A percentile compares a stretch with the other conserved stretches of the same genome.
phyloP scores from a whole-genome alignment of 176 grass and related monocot species.

The Elymus sibiricus region DNA sequence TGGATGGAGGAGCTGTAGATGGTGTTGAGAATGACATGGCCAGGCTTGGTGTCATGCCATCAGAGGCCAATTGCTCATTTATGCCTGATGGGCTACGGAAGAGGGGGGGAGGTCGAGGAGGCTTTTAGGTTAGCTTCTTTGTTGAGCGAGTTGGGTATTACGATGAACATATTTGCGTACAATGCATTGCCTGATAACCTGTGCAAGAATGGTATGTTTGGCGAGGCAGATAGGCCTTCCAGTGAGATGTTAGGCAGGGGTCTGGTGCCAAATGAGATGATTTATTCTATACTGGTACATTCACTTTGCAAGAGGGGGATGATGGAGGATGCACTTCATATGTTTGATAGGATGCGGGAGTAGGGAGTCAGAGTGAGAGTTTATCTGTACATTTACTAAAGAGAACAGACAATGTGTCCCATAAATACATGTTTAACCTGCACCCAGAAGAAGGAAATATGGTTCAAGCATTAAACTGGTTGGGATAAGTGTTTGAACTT shows the following conservation, averaged over 20 bases:
- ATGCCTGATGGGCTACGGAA: background rate
- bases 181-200: slow-evolving; percentile 2
- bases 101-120: slow-evolving; percentile 24
- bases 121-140: slow-evolving; percentile 50
- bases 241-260: slow-evolving; percentile 32
- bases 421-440: too few species aligned
- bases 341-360: slow-evolving; percentile 51
- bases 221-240: slow-evolving; percentile 62
- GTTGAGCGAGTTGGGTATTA: background rate
- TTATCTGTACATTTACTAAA: slow-evolving; percentile 77
- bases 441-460: too few species aligned
- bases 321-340: slow-evolving; percentile 35
- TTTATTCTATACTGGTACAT: slow-evolving; percentile 52
- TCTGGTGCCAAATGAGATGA: slow-evolving; percentile 58
- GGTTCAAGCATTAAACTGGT: too few species aligned
- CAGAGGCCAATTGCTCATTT: slow-evolving; percentile 48
- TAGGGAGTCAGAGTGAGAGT: slow-evolving; percentile 34
- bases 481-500: too few species aligned
- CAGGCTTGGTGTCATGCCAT: slow-evolving; percentile 45
- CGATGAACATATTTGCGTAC: background rate
- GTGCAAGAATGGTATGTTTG: slow-evolving; percentile 21
- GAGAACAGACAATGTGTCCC: too few species aligned
- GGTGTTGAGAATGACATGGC: slow-evolving; percentile 51
- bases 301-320: slow-evolving; percentile 62
- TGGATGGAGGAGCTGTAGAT: slow-evolving; percentile 43